These are phyloP conservation scores for Leccinellum rugosiceps DNA, from an alignment of 768 basidiomycete genomes.

Conservation along the genomic window DNA sequence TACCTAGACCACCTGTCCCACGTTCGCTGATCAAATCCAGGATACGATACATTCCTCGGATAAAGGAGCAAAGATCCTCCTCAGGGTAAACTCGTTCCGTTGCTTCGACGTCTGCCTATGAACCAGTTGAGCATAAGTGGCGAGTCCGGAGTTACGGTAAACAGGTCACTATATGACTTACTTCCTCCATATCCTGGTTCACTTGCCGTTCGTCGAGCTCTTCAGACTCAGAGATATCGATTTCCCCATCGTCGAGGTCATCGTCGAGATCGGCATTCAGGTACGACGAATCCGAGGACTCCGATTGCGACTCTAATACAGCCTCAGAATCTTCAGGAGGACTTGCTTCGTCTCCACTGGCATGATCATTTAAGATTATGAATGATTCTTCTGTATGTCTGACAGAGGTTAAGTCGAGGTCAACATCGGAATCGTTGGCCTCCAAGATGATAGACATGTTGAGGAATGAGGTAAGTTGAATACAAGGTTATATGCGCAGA, in stretches of 20 bases:
- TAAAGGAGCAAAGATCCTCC: conserved; percentile 26
- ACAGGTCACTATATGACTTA: background rate
- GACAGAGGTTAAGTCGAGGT: conserved; percentile 6
- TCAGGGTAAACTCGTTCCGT: conserved; percentile 9
- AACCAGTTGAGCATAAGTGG: background rate
- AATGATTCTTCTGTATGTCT: conserved; percentile 8
- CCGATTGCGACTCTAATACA: conserved; percentile 8
- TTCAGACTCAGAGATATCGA: conserved; percentile 16
- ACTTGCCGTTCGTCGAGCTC: conserved; percentile 11
- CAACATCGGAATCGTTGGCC: conserved; percentile 4
- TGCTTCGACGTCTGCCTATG: conserved; percentile 18
- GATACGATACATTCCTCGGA: conserved; percentile 49
- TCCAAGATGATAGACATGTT: conserved; percentile 20
- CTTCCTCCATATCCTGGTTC: conserved; percentile 15
- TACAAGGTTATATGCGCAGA: background rate
- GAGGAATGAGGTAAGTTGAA: background rate
- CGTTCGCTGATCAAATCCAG: conserved; percentile 52
- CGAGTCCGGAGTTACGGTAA: background rate
- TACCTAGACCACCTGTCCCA: conserved; percentile 52
- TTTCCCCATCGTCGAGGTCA: conserved; percentile 15
- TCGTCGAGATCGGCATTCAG: conserved; percentile 14
- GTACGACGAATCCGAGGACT: conserved; percentile 20
- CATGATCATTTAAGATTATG: conserved; percentile 2
- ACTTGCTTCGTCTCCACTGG: background rate
- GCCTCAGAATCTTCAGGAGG: background rate